A percentile compares a stretch with the other conserved stretches of the same genome.
Evolutionary conservation across 2,329 filamentous ascomycete genomes (phyloP).

Genomic region (Ustulina deusta): DNA sequence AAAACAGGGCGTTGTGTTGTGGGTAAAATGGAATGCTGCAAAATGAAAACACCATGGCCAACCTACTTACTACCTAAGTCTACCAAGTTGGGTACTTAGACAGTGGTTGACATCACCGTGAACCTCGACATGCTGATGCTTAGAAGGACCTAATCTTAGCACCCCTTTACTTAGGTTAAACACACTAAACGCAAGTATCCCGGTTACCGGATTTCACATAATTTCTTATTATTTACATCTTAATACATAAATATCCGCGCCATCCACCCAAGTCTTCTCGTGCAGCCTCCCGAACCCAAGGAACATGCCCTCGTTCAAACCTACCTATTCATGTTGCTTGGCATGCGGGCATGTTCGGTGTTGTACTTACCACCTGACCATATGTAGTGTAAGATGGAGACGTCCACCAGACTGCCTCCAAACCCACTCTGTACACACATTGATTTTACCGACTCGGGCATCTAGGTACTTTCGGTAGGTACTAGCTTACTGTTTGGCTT

Average conservation of each 20-base stretch:
- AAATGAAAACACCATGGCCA: neutral
- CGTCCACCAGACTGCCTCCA: no score
- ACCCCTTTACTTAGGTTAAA: conserved; percentile 6
- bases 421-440: no score
- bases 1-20: neutral
- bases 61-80: neutral
- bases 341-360: neutral
- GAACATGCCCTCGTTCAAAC: neutral
- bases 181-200: neutral
- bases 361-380: conserved; percentile 2
- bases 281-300: neutral
- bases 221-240: no score
- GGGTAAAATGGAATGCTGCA: neutral
- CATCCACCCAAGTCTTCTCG: no score
- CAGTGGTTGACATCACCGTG: conserved; percentile 25
- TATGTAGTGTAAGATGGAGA: neutral
- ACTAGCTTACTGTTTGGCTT: neutral
- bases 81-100: neutral
- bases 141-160: neutral
- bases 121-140: neutral
- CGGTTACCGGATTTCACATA: no score
- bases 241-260: no score
- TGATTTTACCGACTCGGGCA: no score
- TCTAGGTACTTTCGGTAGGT: no score
- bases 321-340: neutral